Evolutionary conservation across 2,329 filamentous ascomycete genomes (phyloP), one percentile per base, ranked within the genome.

Genomic region (Aspergillus alliaceus): DNA sequence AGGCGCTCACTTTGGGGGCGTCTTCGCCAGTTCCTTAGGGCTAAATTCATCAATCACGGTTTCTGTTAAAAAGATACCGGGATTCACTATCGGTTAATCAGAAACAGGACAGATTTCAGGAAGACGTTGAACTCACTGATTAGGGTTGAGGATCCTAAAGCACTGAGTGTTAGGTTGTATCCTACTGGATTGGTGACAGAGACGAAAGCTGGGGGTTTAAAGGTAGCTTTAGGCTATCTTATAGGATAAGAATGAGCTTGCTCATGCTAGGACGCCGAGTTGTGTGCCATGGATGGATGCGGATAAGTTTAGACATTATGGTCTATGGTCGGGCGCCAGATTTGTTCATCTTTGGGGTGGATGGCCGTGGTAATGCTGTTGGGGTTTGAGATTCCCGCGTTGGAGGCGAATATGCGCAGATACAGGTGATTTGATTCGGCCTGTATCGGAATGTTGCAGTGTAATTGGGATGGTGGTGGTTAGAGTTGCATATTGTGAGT

Each of bases 261-360:
- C 63, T 4, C 65, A 71, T 54, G 53, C 49, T 40, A 63, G 53
- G 6, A 67, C 65, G 12, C 59, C 66, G 20, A 68, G 64, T 44
- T 70, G 68, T 52, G 64, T 70, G 8, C 66, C 67, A 9, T 71
- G 67, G 66, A 32, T 65, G 51, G 49, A 64, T 25, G 31, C 67
- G 29, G 69, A 67, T 47, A 63, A 59, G 46, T 46, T 61, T 3
- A 61, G 57, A 25, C 66, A 64, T n/a, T n/a, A n/a, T n/a, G n/a
- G n/a, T n/a, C 51, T 47, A 51, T 9, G 63, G 60, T 1, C 52
- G 51, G 37, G 60, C 61, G 1, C 39, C 69, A 31, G 69, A 70
- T 57, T 63, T 62, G 24, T 64, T 71, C 56, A 48, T 69, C 9
- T 69, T 71, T 34, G 54, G 53, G 5, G 37, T 70, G 25, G 59